A percentile compares a stretch with the other conserved stretches of the same genome.
These are phyloP conservation scores for Saksenaea oblongispora DNA, from an alignment of 371 early-diverging fungal genomes.

Conservation along the genomic window DNA sequence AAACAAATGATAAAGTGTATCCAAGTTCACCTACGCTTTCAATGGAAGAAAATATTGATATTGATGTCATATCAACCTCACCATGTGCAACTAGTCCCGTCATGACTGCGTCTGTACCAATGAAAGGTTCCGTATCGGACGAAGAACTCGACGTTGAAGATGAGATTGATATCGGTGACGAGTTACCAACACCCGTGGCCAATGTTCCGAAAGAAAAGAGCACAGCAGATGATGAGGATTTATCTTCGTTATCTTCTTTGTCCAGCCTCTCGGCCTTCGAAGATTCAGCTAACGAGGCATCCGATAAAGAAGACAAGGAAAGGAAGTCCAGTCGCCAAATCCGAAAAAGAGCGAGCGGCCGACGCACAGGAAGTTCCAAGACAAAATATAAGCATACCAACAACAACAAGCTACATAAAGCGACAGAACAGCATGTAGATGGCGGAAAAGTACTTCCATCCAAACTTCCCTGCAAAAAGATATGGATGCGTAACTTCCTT, in stretches of 20 bases:
- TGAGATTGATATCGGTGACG: constrained; percentile 26
- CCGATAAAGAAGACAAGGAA: background rate
- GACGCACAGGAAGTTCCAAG: background rate
- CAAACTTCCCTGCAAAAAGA: constrained; percentile 22
- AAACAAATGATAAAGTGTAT: background rate
- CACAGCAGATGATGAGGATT: background rate
- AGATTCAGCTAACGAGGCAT: background rate
- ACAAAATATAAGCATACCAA: background rate
- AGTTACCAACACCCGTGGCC: background rate
- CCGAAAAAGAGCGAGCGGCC: background rate
- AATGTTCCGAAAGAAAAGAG: background rate
- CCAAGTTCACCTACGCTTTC: constrained; percentile 11
- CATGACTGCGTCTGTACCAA: background rate
- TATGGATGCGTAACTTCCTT: constrained; percentile 18
- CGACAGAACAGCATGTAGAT: background rate
- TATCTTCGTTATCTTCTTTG: background rate
- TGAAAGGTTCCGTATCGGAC: constrained; percentile 8
- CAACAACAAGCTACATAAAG: background rate
- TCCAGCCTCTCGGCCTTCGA: constrained; percentile 10
- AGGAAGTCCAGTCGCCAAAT: background rate
- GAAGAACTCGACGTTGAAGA: constrained; percentile 21
- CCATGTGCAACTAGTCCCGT: constrained; percentile 16
- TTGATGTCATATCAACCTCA: constrained; percentile 26
- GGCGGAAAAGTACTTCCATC: background rate
- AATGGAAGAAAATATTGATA: constrained; percentile 23